phyloP scores from a whole-genome alignment of 2,329 filamentous ascomycete genomes.

The Westerdykella sp. region DNA sequence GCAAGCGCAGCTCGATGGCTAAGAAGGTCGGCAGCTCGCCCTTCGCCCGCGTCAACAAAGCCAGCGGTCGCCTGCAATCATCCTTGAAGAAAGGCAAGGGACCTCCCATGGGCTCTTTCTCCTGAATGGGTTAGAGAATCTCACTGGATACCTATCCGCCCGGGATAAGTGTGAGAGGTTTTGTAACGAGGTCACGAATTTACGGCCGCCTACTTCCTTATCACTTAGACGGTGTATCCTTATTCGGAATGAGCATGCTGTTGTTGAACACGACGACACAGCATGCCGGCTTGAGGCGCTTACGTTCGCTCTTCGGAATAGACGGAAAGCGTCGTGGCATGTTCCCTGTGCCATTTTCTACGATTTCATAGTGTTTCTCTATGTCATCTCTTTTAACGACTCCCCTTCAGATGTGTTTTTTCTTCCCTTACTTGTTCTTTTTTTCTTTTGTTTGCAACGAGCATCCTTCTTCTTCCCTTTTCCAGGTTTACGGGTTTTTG shows the following conservation, averaged over 20 bases:
- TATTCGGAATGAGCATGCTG: not conserved
- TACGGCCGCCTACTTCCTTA: not conserved
- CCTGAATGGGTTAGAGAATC: conserved; percentile 10
- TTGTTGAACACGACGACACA: not conserved
- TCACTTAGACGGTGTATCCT: not conserved
- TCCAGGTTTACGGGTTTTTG: conserved; percentile 9
- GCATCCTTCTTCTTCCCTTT: conserved; percentile 3
- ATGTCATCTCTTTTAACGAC: not conserved
- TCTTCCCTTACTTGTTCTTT: conserved; percentile 1
- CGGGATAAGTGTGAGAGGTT: not conserved
- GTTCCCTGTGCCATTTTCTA: not conserved
- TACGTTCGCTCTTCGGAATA: not conserved
- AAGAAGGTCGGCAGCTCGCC: conserved; percentile 16
- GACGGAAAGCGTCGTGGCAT: too few relatives aligned
- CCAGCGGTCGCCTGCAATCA: conserved; percentile 19
- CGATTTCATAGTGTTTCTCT: not conserved
- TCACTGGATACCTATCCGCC: not conserved
- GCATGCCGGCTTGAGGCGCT: not conserved
- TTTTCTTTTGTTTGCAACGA: conserved; percentile 4
- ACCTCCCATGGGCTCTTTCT: conserved; percentile 34
- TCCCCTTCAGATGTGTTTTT: not conserved
- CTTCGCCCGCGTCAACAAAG: conserved; percentile 26
- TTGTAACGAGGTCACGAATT: not conserved
- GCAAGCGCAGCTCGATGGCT: conserved; percentile 28
- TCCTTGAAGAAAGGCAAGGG: conserved; percentile 24